Percentiles rank a stretch among this genome's conserved stretches.
These are phyloP conservation scores for Cladosporium sp. DNA, from an alignment of 2,329 filamentous ascomycete genomes.

Conservation along the genomic window DNA sequence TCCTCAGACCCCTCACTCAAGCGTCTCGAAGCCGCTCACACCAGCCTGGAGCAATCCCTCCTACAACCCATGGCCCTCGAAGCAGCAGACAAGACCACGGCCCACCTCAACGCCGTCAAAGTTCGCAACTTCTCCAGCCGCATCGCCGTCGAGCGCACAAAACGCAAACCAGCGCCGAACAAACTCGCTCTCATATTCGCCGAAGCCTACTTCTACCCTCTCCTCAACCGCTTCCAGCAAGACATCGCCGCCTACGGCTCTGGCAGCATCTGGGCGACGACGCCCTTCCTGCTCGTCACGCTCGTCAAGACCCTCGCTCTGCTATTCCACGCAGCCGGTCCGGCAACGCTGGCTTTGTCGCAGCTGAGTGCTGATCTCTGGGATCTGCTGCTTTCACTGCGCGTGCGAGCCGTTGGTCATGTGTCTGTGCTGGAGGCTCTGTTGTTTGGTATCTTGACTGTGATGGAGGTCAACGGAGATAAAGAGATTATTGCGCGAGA, in stretches of 20 bases:
- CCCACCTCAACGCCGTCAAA: slow-evolving; percentile 75
- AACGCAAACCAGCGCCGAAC: slow-evolving; percentile 62
- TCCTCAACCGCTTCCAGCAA: slow-evolving; percentile 64
- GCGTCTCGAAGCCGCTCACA: slow-evolving; percentile 65
- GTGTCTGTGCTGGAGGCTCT: slow-evolving; percentile 66
- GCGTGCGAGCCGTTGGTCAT: slow-evolving; percentile 45
- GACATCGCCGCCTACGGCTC: slow-evolving; percentile 31
- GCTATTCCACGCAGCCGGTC: slow-evolving; percentile 76
- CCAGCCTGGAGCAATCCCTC: slow-evolving; percentile 65
- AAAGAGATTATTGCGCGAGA: slow-evolving; percentile 68
- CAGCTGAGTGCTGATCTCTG: slow-evolving; percentile 82
- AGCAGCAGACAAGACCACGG: slow-evolving; percentile 73
- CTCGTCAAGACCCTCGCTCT: slow-evolving; percentile 84
- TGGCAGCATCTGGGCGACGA: slow-evolving; percentile 59
- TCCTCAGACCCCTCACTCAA: slow-evolving; percentile 31
- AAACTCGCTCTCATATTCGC: slow-evolving; percentile 72
- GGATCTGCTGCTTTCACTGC: slow-evolving; percentile 71
- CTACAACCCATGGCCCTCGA: slow-evolving; percentile 76
- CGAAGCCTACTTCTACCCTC: slow-evolving; percentile 77
- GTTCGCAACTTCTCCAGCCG: slow-evolving; percentile 82
- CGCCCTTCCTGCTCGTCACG: slow-evolving; percentile 70
- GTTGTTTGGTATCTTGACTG: slow-evolving; percentile 71
- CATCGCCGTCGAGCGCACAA: slow-evolving; percentile 58
- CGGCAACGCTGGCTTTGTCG: slow-evolving; percentile 69
- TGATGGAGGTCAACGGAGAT: slow-evolving; percentile 77